These are phyloP conservation scores for Ophiocordyceps camponoti-saundersi DNA, from an alignment of 2,329 filamentous ascomycete species.

Conservation along the genomic window DNA sequence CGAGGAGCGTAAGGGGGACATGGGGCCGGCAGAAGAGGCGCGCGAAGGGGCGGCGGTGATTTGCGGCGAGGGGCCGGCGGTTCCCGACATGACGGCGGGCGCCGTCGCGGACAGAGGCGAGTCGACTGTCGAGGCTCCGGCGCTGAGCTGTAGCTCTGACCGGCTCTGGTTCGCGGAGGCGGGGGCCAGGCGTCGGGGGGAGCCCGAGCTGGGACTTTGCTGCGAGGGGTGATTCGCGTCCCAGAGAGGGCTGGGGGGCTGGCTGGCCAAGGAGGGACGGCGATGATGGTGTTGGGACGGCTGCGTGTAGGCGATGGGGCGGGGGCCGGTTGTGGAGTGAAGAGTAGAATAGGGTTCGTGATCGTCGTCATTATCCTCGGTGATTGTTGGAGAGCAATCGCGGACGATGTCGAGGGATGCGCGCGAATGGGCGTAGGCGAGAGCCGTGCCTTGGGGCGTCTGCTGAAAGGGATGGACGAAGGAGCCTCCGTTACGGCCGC, in stretches of 20 bases:
- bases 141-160: constrained; percentile 27
- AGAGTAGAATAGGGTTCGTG: constrained; percentile 8
- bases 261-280: constrained; percentile 14
- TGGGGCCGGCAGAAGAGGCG: constrained; percentile 13
- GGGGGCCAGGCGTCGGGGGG: constrained; percentile 19
- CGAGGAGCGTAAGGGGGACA: constrained; percentile 39
- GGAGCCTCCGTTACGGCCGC: constrained; percentile 25
- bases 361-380: constrained; percentile 30
- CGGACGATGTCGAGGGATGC: constrained; percentile 30
- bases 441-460: constrained; percentile 35
- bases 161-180: constrained; percentile 22
- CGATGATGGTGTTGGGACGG: constrained; percentile 6
- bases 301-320: constrained; percentile 3
- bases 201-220: constrained; percentile 12
- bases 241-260: constrained; percentile 16
- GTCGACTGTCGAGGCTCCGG: constrained; percentile 15
- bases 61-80: constrained; percentile 11
- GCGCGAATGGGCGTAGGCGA: constrained; percentile 40
- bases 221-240: constrained; percentile 14
- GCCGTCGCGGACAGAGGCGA: constrained; percentile 15
- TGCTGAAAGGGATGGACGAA: constrained; percentile 52
- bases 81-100: constrained; percentile 4
- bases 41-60: constrained; percentile 2
- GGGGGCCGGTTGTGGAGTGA: constrained; percentile 2
- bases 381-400: constrained; percentile 39